Percentiles rank a stretch among this genome's conserved stretches.
Evolutionary conservation across 176 grass and related monocot species (phyloP).

Genomic region (Ampelocalamus luodianensis): DNA sequence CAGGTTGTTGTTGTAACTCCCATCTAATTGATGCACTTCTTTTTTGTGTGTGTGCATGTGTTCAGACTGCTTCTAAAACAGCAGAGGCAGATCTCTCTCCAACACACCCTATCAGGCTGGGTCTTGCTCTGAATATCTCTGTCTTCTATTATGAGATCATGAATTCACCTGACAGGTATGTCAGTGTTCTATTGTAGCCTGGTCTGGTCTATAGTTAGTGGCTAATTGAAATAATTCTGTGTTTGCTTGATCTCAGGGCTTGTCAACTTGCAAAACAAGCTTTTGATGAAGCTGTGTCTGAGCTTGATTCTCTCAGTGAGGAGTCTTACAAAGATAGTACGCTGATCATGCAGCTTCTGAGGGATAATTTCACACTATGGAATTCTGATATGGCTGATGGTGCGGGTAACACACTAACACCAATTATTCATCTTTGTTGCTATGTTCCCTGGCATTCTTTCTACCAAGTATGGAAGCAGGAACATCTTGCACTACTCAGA

Average conservation of each 20-base stretch:
- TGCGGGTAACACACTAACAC: conserved; percentile 42
- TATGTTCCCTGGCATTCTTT: background rate
- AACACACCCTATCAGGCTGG: conserved; percentile 63
- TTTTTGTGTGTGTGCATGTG: background rate
- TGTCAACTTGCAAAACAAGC: conserved; percentile 70
- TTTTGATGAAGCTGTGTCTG: conserved; percentile 73
- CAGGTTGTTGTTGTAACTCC: background rate
- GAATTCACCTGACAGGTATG: conserved; percentile 73
- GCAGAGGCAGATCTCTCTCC: conserved; percentile 63
- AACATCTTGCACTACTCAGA: background rate
- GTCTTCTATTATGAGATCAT: conserved; percentile 78
- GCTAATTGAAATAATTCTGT: conserved; percentile 8
- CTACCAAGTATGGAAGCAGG: background rate
- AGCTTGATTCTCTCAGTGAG: conserved; percentile 62
- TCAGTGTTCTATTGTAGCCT: background rate
- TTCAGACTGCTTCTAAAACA: conserved; percentile 54
- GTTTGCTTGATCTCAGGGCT: conserved; percentile 45
- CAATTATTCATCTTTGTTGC: background rate
- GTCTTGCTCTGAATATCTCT: conserved; percentile 69
- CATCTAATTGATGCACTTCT: background rate
- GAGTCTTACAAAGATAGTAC: conserved; percentile 76
- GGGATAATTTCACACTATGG: conserved; percentile 77
- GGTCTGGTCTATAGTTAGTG: background rate
- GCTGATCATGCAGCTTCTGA: conserved; percentile 72
- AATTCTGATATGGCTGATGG: conserved; percentile 65